Percentiles rank a stretch among this genome's conserved stretches.
Conservation (phyloP, 177 flowering plant species). For the Vitis hybrid region DNA sequence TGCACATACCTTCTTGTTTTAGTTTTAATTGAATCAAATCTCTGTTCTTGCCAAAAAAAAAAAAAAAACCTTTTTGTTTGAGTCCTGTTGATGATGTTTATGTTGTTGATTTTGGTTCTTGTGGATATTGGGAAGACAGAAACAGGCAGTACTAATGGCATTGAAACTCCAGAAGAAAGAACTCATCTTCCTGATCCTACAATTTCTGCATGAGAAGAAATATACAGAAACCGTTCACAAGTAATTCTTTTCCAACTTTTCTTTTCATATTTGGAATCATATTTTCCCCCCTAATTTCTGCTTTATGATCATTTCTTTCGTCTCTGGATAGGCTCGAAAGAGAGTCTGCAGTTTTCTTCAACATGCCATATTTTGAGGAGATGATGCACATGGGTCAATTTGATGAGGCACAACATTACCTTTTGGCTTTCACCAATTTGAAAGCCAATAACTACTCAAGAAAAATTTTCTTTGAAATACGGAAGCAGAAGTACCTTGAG, state of each 20-base stretch:
- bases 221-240: conserved; percentile 24
- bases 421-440: conserved; percentile 39
- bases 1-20: no score
- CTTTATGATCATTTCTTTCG: no score
- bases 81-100: no score
- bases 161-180: conserved; percentile 19
- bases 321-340: conserved; percentile 33
- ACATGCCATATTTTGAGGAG: conserved; percentile 38
- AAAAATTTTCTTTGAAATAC: conserved; percentile 42
- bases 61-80: no score
- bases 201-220: conserved; percentile 28
- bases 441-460: conserved; percentile 36
- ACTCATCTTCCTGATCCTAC: conserved; percentile 27
- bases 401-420: conserved; percentile 42
- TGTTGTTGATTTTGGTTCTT: neutral
- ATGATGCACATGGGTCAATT: conserved; percentile 28
- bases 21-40: no score
- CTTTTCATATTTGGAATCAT: neutral
- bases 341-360: conserved; percentile 43
- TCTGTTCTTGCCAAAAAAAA: no score
- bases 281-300: no score
- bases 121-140: conserved; percentile 1
- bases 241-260: conserved; percentile 7
- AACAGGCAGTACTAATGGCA: conserved; percentile 1
- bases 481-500: conserved; percentile 49